Conservation (phyloP, 2,329 filamentous ascomycete species). For the Endocalyx cinctus region DNA sequence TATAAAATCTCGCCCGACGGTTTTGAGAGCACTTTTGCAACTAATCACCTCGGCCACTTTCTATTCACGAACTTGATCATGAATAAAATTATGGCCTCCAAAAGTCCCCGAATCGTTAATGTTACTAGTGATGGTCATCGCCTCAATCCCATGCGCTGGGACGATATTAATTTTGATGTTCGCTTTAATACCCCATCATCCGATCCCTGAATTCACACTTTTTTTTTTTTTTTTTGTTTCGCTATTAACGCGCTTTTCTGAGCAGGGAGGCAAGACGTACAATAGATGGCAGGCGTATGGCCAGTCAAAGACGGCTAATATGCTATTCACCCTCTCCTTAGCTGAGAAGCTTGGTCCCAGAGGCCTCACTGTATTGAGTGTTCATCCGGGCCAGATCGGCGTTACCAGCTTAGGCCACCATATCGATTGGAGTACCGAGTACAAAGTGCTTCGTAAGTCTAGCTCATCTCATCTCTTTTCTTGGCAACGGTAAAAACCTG, state of each 20-base stretch:
- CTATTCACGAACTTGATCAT: conserved; percentile 35
- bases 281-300: conserved; percentile 29
- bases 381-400: conserved; percentile 27
- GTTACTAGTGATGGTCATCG: conserved; percentile 40
- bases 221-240: too few species aligned
- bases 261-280: conserved; percentile 14
- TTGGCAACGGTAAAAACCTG: too few species aligned
- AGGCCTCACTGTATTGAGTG: conserved; percentile 24
- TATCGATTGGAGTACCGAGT: conserved; percentile 6
- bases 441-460: too few species aligned
- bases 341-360: too few species aligned
- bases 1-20: conserved; percentile 30
- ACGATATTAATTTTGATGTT: conserved; percentile 37
- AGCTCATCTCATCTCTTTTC: neutral
- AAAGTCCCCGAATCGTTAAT: conserved; percentile 34
- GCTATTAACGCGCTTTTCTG: too few species aligned
- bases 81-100: conserved; percentile 21
- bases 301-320: too few species aligned
- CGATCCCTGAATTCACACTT: too few species aligned
- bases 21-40: conserved; percentile 32
- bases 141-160: conserved; percentile 35
- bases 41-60: conserved; percentile 35
- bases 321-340: too few species aligned
- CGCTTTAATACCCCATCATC: too few species aligned
- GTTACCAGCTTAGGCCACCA: conserved; percentile 6